phyloP scores from a whole-genome alignment of 805 yeast species.

The Maudiozyma barnettii region DNA sequence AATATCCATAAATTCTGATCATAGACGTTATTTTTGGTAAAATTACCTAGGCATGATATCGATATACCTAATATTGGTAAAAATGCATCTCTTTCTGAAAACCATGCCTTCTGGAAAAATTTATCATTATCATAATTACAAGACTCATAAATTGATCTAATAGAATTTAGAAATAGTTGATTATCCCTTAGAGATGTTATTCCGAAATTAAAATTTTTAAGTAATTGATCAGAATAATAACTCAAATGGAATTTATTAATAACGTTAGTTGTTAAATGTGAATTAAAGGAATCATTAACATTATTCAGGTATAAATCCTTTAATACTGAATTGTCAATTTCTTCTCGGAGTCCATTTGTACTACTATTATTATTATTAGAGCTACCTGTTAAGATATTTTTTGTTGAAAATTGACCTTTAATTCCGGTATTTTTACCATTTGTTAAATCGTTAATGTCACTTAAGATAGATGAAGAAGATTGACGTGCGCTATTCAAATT shows the following conservation, averaged over 20 bases:
- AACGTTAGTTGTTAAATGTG: not conserved
- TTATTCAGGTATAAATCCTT: not conserved
- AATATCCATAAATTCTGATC: constrained; percentile 3
- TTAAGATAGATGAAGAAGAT: not conserved
- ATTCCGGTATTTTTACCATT: too few relatives aligned
- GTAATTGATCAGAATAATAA: not conserved
- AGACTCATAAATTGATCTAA: not conserved
- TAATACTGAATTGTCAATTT: not conserved
- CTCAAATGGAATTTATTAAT: not conserved
- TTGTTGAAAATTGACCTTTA: too few relatives aligned
- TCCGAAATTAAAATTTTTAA: constrained; percentile 1
- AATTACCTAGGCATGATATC: constrained; percentile 1
- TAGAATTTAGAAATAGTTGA: not conserved
- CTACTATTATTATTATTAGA: too few relatives aligned
- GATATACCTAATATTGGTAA: not conserved
- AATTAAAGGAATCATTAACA: not conserved
- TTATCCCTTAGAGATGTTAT: not conserved
- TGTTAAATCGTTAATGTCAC: not conserved
- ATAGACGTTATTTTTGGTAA: not conserved
- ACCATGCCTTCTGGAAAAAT: not conserved
- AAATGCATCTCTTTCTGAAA: not conserved
- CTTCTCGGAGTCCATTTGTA: too few relatives aligned
- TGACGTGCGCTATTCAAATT: not conserved
- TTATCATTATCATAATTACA: not conserved
- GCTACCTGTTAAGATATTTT: too few relatives aligned